Base-by-base conservation (phyloP, 345 rosid genomes). In the Eucalyptus shirleyi region DNA sequence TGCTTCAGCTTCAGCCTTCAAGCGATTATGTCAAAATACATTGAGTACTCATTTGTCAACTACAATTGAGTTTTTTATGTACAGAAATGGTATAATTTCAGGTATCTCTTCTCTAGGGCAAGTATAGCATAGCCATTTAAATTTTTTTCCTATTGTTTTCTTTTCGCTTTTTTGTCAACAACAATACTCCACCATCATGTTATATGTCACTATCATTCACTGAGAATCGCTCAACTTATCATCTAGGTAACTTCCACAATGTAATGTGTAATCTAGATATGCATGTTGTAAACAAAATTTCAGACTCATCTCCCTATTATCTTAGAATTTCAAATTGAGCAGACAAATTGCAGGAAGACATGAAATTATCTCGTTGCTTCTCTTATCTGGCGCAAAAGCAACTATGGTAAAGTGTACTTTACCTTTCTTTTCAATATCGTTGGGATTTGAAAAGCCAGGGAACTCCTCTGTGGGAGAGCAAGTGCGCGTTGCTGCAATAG, bases 401-500 rank as follows among this genome's bases (percentile, higher is more conserved):
- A 55, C 59, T 37, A 72, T 77, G 47, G 83, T 37, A 21, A 77
- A 77, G 30, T 77, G 47, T 40, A 26, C 34, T 77, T 40, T 92
- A 96, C 99, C 98, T 91, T 97, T 92, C 65, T 91, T 94, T 89
- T 93, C 93, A 89, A 93, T 88, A 87, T 93, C 94, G 88, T 90
- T 94, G 80, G 95, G 93, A 91, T 94, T 95, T 91, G 95, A 92
- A 94, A 96, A 95, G 93, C 97, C 98, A 12, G 95, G 93, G 90
- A 96, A 95, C 88, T 92, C 99, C 91, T 96, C 96, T 50, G 91
- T 88, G 42, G 93, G 93, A 50, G 93, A 91, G 90, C 95, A 90
- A 89, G 90, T 94, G 89, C 88, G 92, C 32, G 90, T 90, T 59
- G 89, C 92, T 89, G 93, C 91, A 89, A 87, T 90, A 89, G 94